Evolutionary conservation across 2,329 filamentous ascomycete genomes (phyloP).

Genomic region (Arthrobotrys pseudoclavata): DNA sequence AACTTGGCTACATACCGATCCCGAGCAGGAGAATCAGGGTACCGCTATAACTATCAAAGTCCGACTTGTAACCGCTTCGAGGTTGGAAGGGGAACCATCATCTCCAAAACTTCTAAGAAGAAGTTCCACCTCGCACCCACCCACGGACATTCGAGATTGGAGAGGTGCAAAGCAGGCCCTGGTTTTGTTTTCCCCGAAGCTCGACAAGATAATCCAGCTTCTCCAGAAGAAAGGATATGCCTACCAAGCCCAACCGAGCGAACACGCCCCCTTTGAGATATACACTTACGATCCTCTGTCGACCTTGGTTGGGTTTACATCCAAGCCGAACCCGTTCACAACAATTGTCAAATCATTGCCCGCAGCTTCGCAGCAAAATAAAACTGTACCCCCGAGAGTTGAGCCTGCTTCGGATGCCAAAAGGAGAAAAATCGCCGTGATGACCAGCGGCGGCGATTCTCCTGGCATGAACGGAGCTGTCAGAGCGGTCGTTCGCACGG

Average conservation of each 20-base stretch:
- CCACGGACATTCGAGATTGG: slow-evolving; percentile 62
- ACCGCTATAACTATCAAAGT: slow-evolving; percentile 63
- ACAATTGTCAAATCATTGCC: slow-evolving; percentile 33
- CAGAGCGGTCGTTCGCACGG: slow-evolving; percentile 89
- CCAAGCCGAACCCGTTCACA: slow-evolving; percentile 63
- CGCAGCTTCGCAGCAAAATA: slow-evolving; percentile 10
- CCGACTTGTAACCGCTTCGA: slow-evolving; percentile 60
- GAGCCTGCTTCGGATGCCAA: slow-evolving; percentile 63
- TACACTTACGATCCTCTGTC: slow-evolving; percentile 63
- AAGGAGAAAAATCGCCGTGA: slow-evolving; percentile 82
- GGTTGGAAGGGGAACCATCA: slow-evolving; percentile 36
- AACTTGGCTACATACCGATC: slow-evolving; percentile 62
- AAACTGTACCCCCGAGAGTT: slow-evolving; percentile 2
- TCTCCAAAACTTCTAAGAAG: slow-evolving; percentile 38
- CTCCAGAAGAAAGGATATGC: slow-evolving; percentile 60
- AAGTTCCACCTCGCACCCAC: slow-evolving; percentile 53
- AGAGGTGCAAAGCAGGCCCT: slow-evolving; percentile 62
- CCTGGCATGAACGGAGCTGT: slow-evolving; percentile 96
- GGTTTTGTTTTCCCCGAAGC: slow-evolving; percentile 61
- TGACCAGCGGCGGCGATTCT: slow-evolving; percentile 95
- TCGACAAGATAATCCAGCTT: slow-evolving; percentile 58
- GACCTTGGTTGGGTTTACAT: slow-evolving; percentile 63
- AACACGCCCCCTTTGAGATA: slow-evolving; percentile 62
- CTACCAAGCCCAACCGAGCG: slow-evolving; percentile 62
- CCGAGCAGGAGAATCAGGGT: slow-evolving; percentile 56